Conservation (phyloP, 495 filamentous ascomycete genomes). For the Amphirosellinia nigrospora region DNA sequence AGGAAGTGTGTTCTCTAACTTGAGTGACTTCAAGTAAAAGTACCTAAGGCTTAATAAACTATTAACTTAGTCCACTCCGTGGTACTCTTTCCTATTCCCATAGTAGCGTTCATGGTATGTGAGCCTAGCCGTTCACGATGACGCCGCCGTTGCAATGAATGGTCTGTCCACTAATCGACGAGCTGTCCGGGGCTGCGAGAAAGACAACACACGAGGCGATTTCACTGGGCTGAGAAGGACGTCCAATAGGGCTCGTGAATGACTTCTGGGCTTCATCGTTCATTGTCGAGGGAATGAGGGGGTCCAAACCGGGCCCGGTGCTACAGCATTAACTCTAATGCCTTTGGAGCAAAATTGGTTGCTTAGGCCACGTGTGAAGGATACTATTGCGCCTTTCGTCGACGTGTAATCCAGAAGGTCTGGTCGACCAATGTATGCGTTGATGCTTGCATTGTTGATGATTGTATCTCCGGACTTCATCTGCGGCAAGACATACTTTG, state of each 20-base stretch:
- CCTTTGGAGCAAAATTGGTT: slow-evolving; percentile 76
- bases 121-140: slow-evolving; percentile 62
- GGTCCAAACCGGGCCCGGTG: slow-evolving; percentile 88
- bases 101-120: background rate
- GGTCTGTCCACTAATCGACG: slow-evolving; percentile 64
- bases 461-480: slow-evolving; percentile 78
- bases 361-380: slow-evolving; percentile 79
- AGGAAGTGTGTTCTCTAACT: background rate
- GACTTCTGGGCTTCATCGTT: slow-evolving; percentile 68
- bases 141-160: slow-evolving; percentile 74
- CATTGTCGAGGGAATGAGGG: slow-evolving; percentile 83
- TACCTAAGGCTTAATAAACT: background rate
- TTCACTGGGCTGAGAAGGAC: slow-evolving; percentile 79
- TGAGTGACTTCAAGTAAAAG: background rate
- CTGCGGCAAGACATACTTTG: slow-evolving; percentile 79
- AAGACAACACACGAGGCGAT: slow-evolving; percentile 88
- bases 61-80: background rate
- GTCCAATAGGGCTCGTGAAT: slow-evolving; percentile 79
- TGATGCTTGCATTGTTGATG: slow-evolving; percentile 83
- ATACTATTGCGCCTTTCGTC: slow-evolving; percentile 81
- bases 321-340: slow-evolving; percentile 82
- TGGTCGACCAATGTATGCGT: slow-evolving; percentile 81
- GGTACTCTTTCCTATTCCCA: background rate
- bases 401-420: slow-evolving; percentile 88
- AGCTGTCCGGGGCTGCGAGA: slow-evolving; percentile 76